Conservation (phyloP, 2,329 filamentous ascomycete genomes). For the Pseudogymnoascus sp. region DNA sequence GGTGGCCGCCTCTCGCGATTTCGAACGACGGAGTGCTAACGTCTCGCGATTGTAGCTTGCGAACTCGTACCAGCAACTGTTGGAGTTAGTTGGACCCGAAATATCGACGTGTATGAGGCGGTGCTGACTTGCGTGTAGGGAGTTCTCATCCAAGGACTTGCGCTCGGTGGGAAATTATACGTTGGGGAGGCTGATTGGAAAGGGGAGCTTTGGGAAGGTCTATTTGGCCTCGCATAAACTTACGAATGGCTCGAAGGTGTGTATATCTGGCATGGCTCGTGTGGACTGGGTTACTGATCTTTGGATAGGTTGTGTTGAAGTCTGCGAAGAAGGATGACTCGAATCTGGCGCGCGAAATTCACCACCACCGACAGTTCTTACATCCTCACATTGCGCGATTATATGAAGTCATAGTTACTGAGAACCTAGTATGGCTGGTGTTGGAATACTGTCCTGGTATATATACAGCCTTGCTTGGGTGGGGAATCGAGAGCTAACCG, state of each 20-base stretch:
- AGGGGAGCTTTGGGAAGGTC: conserved; percentile 97
- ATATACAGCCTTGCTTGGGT: conserved; percentile 19
- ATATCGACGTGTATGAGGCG: background rate
- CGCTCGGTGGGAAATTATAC: conserved; percentile 92
- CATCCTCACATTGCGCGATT: conserved; percentile 94
- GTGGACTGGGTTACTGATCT: conserved; percentile 11
- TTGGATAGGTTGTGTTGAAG: conserved; percentile 82
- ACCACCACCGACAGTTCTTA: conserved; percentile 95
- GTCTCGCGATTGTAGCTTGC: conserved; percentile 60
- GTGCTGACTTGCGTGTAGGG: conserved; percentile 45
- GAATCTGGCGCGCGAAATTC: conserved; percentile 94
- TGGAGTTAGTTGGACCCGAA: conserved; percentile 60
- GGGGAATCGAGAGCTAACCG: conserved; percentile 24
- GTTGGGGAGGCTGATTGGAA: conserved; percentile 85
- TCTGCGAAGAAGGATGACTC: conserved; percentile 93
- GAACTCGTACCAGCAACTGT: conserved; percentile 89
- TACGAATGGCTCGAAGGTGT: conserved; percentile 93
- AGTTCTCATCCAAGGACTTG: conserved; percentile 88
- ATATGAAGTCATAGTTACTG: conserved; percentile 97
- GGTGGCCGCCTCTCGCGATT: conserved; percentile 1
- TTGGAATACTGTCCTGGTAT: conserved; percentile 91
- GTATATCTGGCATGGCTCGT: conserved; percentile 18
- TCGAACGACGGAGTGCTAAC: conserved; percentile 29
- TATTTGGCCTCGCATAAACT: conserved; percentile 95
- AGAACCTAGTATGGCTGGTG: conserved; percentile 89